Conservation (phyloP, 2,329 filamentous ascomycete genomes). For the Didymella exigua region DNA sequence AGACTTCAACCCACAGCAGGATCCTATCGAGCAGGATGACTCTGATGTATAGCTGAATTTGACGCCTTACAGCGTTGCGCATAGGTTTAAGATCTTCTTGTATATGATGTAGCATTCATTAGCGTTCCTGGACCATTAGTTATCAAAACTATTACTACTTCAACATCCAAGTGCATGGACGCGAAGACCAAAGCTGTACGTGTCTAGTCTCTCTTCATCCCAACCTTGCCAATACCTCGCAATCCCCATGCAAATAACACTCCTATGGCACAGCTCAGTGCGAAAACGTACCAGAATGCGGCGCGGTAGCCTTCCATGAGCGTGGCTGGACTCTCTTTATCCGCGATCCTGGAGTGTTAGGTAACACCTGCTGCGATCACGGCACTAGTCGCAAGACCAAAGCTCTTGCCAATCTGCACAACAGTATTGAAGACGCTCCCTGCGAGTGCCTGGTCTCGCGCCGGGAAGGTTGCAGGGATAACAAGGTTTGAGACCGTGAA, state of each 20-base stretch:
- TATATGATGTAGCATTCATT: too few relatives aligned
- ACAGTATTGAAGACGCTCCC: slow-evolving; percentile 56
- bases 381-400: slow-evolving; percentile 48
- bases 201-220: slow-evolving; percentile 48
- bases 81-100: too few relatives aligned
- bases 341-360: slow-evolving; percentile 21
- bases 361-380: slow-evolving; percentile 47
- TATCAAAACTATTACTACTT: too few relatives aligned
- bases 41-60: too few relatives aligned
- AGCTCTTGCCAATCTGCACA: slow-evolving; percentile 51
- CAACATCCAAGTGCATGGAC: too few relatives aligned
- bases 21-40: too few relatives aligned
- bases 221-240: slow-evolving; percentile 53
- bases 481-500: slow-evolving; percentile 54
- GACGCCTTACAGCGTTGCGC: too few relatives aligned
- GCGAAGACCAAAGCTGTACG: too few relatives aligned
- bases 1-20: too few relatives aligned
- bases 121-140: too few relatives aligned
- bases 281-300: slow-evolving; percentile 53
- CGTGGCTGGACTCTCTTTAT: slow-evolving; percentile 43
- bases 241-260: slow-evolving; percentile 49
- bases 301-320: slow-evolving; percentile 52
- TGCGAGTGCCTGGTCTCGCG: slow-evolving; percentile 51
- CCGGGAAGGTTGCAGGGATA: slow-evolving; percentile 51
- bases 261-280: slow-evolving; percentile 37